A percentile compares a stretch with the other conserved stretches of the same genome.
phyloP scores from a whole-genome alignment of 306 rosid species.

The Fagus crenata region DNA sequence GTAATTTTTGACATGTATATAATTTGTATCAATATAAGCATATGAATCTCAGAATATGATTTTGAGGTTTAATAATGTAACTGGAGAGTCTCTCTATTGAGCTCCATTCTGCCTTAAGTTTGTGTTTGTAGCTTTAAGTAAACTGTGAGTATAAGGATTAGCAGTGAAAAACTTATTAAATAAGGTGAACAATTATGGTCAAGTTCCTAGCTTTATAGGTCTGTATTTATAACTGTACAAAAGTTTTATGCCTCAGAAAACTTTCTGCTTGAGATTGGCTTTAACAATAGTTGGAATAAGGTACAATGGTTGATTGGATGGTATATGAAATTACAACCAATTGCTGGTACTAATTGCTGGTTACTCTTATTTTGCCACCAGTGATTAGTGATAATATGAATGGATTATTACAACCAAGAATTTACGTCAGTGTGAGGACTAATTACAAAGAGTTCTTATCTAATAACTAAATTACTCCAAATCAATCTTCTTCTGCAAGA shows the following conservation, averaged over 20 bases:
- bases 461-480: neutral
- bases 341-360: too few species aligned
- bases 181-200: neutral
- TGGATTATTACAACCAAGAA: neutral
- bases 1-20: neutral
- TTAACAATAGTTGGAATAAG: too few species aligned
- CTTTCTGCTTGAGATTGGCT: too few species aligned
- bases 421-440: neutral
- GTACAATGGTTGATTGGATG: neutral
- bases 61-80: neutral
- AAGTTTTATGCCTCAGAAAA: too few species aligned
- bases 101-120: neutral
- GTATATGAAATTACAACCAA: neutral
- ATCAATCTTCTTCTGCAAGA: neutral
- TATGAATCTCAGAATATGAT: neutral
- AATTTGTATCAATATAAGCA: neutral
- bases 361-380: neutral
- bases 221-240: too few species aligned
- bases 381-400: neutral
- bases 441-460: neutral
- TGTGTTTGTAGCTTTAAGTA: neutral
- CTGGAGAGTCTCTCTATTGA: neutral
- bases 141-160: neutral
- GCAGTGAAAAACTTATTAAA: neutral
- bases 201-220: neutral